Evolutionary conservation across 345 rosid genomes (phyloP).

Genomic region (Moricandia moricandioides): DNA sequence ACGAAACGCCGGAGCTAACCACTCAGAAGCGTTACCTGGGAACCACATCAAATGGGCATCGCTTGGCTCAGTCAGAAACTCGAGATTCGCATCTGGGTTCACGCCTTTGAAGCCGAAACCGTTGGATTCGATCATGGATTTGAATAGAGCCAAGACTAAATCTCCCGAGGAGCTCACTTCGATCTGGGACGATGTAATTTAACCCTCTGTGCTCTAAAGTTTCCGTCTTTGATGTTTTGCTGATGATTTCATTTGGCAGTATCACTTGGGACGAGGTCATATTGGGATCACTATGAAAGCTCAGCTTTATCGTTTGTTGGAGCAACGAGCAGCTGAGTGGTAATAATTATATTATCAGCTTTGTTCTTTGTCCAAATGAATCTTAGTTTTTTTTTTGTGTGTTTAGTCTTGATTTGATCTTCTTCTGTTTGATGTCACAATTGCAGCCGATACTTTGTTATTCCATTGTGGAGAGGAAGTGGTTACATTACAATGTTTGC

Average conservation of each 20-base stretch:
- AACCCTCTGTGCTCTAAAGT: background rate
- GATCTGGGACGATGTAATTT: slow-evolving; percentile 78
- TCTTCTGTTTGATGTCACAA: slow-evolving; percentile 3
- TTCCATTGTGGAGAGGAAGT: slow-evolving; percentile 88
- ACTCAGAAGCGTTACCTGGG: slow-evolving; percentile 43
- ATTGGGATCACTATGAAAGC: slow-evolving; percentile 73
- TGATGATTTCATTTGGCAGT: slow-evolving; percentile 42
- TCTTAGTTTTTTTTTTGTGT: background rate
- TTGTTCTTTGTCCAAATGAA: slow-evolving; percentile 7
- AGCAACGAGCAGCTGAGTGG: slow-evolving; percentile 87
- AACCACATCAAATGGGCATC: slow-evolving; percentile 59
- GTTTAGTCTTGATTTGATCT: background rate
- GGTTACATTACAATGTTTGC: slow-evolving; percentile 90
- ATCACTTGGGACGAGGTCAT: slow-evolving; percentile 89
- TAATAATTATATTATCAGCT: slow-evolving; percentile 26
- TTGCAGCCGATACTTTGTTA: slow-evolving; percentile 81
- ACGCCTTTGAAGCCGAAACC: slow-evolving; percentile 80
- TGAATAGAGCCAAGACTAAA: slow-evolving; percentile 57
- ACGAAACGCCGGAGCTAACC: slow-evolving; percentile 10
- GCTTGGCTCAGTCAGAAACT: slow-evolving; percentile 65
- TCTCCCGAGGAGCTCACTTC: slow-evolving; percentile 82
- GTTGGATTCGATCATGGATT: slow-evolving; percentile 83
- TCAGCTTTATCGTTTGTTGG: slow-evolving; percentile 63
- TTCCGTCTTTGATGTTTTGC: background rate
- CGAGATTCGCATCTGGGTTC: slow-evolving; percentile 81